A percentile compares a stretch with the other conserved stretches of the same genome.
phyloP scores from a whole-genome alignment of 164 flowering plant species.

The Paratinospora sagittata region DNA sequence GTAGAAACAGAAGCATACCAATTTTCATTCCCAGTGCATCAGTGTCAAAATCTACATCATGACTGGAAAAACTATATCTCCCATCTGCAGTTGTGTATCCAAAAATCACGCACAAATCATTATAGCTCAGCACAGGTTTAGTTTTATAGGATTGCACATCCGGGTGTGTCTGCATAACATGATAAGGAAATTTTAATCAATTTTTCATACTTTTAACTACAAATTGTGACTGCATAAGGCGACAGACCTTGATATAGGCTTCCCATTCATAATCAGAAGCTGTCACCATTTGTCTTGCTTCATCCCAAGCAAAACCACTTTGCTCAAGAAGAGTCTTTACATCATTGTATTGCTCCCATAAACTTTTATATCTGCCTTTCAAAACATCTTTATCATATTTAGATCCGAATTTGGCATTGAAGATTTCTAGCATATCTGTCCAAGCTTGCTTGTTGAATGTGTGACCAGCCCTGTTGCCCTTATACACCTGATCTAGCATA shows the following conservation, averaged over 20 bases:
- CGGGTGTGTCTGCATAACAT: slow-evolving; percentile 35
- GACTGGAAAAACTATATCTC: slow-evolving; percentile 55
- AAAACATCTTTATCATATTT: slow-evolving; percentile 56
- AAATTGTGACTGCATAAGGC: not conserved
- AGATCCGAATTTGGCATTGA: slow-evolving; percentile 49
- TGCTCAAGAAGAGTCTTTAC: slow-evolving; percentile 45
- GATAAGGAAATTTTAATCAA: not conserved
- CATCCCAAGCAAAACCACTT: slow-evolving; percentile 59
- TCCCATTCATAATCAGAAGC: slow-evolving; percentile 52
- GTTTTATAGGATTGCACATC: slow-evolving; percentile 45
- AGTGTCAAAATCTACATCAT: slow-evolving; percentile 48
- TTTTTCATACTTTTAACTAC: not conserved
- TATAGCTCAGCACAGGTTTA: slow-evolving; percentile 39
- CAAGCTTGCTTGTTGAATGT: slow-evolving; percentile 61
- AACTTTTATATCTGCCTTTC: slow-evolving; percentile 47
- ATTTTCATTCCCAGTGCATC: slow-evolving; percentile 30
- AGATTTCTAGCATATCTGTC: slow-evolving; percentile 46
- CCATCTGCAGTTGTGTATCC: slow-evolving; percentile 50
- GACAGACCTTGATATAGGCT: slow-evolving; percentile 39
- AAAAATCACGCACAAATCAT: slow-evolving; percentile 47
- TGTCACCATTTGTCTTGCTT: slow-evolving; percentile 44
- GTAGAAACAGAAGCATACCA: slow-evolving; percentile 23
- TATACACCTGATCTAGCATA: slow-evolving; percentile 52
- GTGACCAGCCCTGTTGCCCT: slow-evolving; percentile 45
- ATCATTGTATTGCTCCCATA: slow-evolving; percentile 55